These are phyloP conservation scores for Zarea fungicola DNA, from an alignment of 2,329 filamentous ascomycete species.

Conservation along the genomic window DNA sequence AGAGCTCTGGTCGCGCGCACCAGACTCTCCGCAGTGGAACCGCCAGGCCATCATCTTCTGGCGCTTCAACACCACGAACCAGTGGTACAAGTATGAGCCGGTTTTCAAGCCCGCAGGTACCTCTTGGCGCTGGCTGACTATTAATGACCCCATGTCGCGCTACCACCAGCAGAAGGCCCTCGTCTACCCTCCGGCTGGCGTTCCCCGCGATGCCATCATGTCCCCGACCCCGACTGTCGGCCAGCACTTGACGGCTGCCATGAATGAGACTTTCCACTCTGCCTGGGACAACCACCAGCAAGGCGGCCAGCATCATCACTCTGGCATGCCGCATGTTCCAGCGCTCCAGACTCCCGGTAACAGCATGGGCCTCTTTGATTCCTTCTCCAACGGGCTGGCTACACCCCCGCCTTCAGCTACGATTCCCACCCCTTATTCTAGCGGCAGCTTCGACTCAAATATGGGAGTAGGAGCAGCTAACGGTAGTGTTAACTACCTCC, in stretches of 20 bases:
- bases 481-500: conserved; percentile 28
- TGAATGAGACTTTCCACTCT: conserved; percentile 52
- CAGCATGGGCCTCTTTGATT: conserved; percentile 40
- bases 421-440: conserved; percentile 42
- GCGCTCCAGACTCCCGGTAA: conserved; percentile 29
- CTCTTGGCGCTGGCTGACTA: conserved; percentile 57
- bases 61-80: conserved; percentile 53
- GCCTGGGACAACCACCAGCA: conserved; percentile 47
- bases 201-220: conserved; percentile 43
- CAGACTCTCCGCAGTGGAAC: conserved; percentile 44
- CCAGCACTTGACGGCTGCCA: conserved; percentile 49
- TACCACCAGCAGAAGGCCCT: conserved; percentile 49
- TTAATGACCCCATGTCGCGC: conserved; percentile 54
- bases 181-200: conserved; percentile 29
- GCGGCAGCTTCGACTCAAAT: conserved; percentile 39
- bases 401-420: conserved; percentile 53
- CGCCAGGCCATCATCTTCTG: conserved; percentile 58
- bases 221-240: conserved; percentile 45
- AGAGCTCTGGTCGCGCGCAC: conserved; percentile 55
- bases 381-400: conserved; percentile 47
- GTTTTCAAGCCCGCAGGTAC: conserved; percentile 49
- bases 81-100: conserved; percentile 45
- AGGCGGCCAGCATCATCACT: no score
- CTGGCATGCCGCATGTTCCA: conserved; percentile 29
- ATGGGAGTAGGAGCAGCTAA: conserved; percentile 21